phyloP scores from a whole-genome alignment of 805 yeast genomes.

The Suhomyces faveliae region DNA sequence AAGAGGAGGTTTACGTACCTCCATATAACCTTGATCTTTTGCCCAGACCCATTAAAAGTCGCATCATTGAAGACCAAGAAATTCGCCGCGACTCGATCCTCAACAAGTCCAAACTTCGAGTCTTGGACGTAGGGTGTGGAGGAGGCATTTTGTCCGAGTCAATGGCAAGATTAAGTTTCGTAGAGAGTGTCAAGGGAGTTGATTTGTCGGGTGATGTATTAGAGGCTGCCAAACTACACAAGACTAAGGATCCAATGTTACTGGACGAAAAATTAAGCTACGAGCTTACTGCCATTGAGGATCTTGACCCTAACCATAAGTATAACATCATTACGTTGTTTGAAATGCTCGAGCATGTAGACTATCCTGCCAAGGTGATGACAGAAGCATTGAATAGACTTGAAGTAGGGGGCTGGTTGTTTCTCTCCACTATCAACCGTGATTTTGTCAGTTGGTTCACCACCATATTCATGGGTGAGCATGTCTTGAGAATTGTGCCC shows the following conservation, averaged over 20 bases:
- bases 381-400: constrained; percentile 66
- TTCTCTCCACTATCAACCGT: constrained; percentile 88
- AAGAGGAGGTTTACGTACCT: constrained; percentile 65
- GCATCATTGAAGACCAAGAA: constrained; percentile 52
- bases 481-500: constrained; percentile 79
- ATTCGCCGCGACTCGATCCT: constrained; percentile 39
- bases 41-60: constrained; percentile 52
- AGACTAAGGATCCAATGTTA: constrained; percentile 61
- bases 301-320: constrained; percentile 41
- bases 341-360: constrained; percentile 95
- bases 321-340: constrained; percentile 85
- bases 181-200: constrained; percentile 69
- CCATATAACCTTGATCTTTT: constrained; percentile 70
- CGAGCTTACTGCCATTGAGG: constrained; percentile 61
- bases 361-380: constrained; percentile 73
- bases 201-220: constrained; percentile 85
- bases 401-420: constrained; percentile 78
- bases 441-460: constrained; percentile 87
- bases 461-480: constrained; percentile 88
- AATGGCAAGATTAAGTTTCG: constrained; percentile 69
- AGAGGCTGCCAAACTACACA: constrained; percentile 74
- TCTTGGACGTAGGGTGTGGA: constrained; percentile 94
- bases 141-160: constrained; percentile 95
- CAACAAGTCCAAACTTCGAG: constrained; percentile 41
- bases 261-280: constrained; percentile 52